phyloP scores from a whole-genome alignment of 2,329 filamentous ascomycete genomes.

The Phaeosphaeria sp. region DNA sequence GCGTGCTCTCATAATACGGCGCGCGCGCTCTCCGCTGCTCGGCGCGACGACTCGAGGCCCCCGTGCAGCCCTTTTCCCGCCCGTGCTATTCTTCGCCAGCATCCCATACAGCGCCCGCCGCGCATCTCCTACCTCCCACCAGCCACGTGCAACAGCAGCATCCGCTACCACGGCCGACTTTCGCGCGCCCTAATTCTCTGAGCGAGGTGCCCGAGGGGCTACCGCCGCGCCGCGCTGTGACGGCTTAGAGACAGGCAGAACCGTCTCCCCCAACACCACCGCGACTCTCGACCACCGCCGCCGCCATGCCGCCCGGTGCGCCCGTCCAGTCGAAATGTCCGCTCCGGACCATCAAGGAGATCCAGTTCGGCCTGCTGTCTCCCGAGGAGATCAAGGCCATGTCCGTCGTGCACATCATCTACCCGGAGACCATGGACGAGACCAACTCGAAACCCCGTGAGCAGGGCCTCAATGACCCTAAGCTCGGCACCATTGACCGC shows the following conservation, averaged over 20 bases:
- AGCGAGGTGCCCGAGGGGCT: constrained; percentile 38
- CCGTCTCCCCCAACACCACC: constrained; percentile 9
- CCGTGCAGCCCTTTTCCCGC: constrained; percentile 39
- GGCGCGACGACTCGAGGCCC: constrained; percentile 37
- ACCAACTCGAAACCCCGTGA: constrained; percentile 88
- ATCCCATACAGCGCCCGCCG: constrained; percentile 42
- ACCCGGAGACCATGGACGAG: constrained; percentile 99
- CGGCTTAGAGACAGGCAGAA: constrained; percentile 17
- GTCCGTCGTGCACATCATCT: constrained; percentile 95
- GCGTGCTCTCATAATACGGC: constrained; percentile 31
- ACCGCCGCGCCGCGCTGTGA: constrained; percentile 26
- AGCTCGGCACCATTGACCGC: constrained; percentile 94
- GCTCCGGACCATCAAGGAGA: constrained; percentile 97
- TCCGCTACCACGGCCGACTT: constrained; percentile 27
- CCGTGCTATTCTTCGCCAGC: constrained; percentile 33
- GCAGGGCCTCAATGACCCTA: constrained; percentile 91
- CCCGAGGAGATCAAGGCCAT: constrained; percentile 99
- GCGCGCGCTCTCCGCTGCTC: constrained; percentile 30
- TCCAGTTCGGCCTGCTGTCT: constrained; percentile 97
- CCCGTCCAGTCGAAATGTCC: constrained; percentile 72
- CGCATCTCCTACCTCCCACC: constrained; percentile 31
- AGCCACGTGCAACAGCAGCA: constrained; percentile 15
- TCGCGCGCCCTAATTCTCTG: constrained; percentile 19
- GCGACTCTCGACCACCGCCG: constrained; percentile 17
- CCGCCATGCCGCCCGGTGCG: constrained; percentile 84